A percentile compares a stretch with the other conserved stretches of the same genome.
phyloP scores from a whole-genome alignment of 345 rosid species.

The Pseudoturritis turrita region DNA sequence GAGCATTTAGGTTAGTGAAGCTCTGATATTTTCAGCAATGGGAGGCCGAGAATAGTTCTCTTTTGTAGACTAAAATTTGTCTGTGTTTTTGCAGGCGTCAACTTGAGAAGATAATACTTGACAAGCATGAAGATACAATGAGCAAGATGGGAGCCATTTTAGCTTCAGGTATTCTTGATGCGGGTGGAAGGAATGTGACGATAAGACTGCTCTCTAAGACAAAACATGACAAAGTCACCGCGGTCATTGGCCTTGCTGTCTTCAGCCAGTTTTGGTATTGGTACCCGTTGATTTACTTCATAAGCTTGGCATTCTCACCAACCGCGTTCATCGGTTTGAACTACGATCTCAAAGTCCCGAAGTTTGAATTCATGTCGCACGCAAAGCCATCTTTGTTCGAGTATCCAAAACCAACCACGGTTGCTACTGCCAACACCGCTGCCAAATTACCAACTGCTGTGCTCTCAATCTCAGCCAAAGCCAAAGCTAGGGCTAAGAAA shows the following conservation, averaged over 20 bases:
- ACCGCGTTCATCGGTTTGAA: slow-evolving; percentile 92
- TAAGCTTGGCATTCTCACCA: slow-evolving; percentile 84
- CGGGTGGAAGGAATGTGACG: slow-evolving; percentile 96
- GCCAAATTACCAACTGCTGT: slow-evolving; percentile 89
- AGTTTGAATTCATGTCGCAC: slow-evolving; percentile 78
- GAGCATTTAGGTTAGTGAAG: slow-evolving; percentile 66
- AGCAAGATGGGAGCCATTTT: slow-evolving; percentile 99
- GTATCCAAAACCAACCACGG: slow-evolving; percentile 83
- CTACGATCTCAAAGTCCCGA: slow-evolving; percentile 90
- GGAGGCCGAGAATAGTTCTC: neutral
- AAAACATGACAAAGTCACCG: slow-evolving; percentile 87
- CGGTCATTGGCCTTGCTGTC: slow-evolving; percentile 92
- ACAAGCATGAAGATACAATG: slow-evolving; percentile 95
- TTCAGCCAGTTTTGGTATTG: slow-evolving; percentile 98
- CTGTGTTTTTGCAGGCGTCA: slow-evolving; percentile 52
- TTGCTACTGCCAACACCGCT: slow-evolving; percentile 66
- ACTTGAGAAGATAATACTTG: slow-evolving; percentile 79
- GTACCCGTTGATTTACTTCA: slow-evolving; percentile 88
- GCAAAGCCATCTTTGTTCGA: slow-evolving; percentile 88
- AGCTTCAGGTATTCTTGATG: slow-evolving; percentile 95
- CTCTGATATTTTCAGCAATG: neutral
- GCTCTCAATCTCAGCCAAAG: slow-evolving; percentile 81
- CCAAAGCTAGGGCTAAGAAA: slow-evolving; percentile 91
- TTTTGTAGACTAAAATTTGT: neutral
- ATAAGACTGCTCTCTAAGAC: slow-evolving; percentile 87